Conservation (phyloP, 2,329 filamentous ascomycete species). For the Sodiomyces alkalinus region DNA sequence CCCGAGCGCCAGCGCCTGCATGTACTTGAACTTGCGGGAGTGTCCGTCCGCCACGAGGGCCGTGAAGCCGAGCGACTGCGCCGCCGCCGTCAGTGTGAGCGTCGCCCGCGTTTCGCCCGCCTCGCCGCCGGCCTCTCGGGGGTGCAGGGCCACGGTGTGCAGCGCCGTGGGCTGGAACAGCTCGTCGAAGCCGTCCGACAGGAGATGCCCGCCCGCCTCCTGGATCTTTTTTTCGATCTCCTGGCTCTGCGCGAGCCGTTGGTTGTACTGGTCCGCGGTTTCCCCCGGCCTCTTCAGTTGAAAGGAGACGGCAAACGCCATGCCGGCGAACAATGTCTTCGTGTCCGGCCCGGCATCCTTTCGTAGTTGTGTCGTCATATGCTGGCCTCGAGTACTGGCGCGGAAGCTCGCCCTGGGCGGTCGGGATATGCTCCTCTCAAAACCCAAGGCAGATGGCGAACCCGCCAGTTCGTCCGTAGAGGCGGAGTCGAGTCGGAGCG, state of each 20-base stretch:
- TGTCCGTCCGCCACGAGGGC: constrained; percentile 77
- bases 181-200: constrained; percentile 65
- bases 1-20: constrained; percentile 83
- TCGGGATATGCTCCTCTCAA: constrained; percentile 21
- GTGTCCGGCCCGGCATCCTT: constrained; percentile 3
- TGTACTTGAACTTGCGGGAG: constrained; percentile 78
- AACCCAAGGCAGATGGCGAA: constrained; percentile 20
- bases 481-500: constrained; percentile 19
- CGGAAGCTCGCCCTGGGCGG: constrained; percentile 11
- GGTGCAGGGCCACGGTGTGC: constrained; percentile 16
- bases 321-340: constrained; percentile 59
- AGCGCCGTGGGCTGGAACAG: constrained; percentile 45
- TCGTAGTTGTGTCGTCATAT: too few species aligned
- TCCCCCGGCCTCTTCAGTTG: constrained; percentile 33
- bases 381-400: too few species aligned
- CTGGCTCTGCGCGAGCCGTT: constrained; percentile 22
- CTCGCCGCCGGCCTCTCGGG: constrained; percentile 13
- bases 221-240: constrained; percentile 46
- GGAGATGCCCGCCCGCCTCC: constrained; percentile 55
- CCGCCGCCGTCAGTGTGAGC: constrained; percentile 38
- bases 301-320: constrained; percentile 81
- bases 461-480: constrained; percentile 33
- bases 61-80: constrained; percentile 53
- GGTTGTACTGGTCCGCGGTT: constrained; percentile 31
- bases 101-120: constrained; percentile 13